phyloP scores from a whole-genome alignment of 345 rosid genomes.

The Murraya paniculata region DNA sequence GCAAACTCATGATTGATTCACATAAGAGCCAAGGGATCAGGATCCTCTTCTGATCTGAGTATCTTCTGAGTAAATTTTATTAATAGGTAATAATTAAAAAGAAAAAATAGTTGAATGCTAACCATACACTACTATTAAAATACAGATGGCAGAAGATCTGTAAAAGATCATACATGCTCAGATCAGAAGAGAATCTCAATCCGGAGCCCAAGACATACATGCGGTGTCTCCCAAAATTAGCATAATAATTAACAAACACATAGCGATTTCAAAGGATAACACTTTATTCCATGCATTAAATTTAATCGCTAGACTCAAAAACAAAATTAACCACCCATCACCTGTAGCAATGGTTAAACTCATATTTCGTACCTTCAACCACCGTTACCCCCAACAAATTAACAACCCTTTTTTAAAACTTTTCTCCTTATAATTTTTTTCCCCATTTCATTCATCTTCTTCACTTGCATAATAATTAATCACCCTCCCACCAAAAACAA shows the following conservation, averaged over 20 bases:
- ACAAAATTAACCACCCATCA: background rate
- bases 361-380: constrained; percentile 22
- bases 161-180: too few species aligned
- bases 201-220: background rate
- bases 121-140: too few species aligned
- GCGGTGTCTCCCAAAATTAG: background rate
- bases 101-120: too few species aligned
- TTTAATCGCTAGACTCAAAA: background rate
- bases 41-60: too few species aligned
- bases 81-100: too few species aligned
- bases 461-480: background rate
- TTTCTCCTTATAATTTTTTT: background rate
- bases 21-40: too few species aligned
- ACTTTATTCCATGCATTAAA: background rate
- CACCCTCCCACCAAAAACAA: background rate
- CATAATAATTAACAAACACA: background rate
- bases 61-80: too few species aligned
- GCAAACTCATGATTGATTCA: background rate
- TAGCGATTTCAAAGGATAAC: background rate
- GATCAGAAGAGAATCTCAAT: too few species aligned
- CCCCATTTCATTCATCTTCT: constrained; percentile 3
- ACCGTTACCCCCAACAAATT: background rate
- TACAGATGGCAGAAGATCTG: too few species aligned
- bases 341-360: constrained; percentile 22
- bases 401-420: background rate